Conservation (phyloP, 2,329 filamentous ascomycete genomes). For the Rhynchosporium graminicola region DNA sequence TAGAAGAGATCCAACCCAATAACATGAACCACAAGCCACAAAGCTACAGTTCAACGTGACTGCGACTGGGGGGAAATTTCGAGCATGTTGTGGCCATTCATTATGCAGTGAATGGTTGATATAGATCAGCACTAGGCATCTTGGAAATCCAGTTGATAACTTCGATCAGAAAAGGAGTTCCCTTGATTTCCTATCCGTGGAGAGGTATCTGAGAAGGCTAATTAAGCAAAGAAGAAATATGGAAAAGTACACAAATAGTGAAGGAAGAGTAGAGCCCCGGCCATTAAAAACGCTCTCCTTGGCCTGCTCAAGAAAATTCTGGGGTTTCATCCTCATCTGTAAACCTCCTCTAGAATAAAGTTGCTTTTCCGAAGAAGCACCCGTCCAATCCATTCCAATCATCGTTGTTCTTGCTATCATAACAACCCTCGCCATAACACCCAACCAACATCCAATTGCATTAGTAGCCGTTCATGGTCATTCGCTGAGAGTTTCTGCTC, state of each 20-base stretch:
- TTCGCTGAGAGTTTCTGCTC: conserved; percentile 94
- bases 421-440: conserved; percentile 29
- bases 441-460: conserved; percentile 15
- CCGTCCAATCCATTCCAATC: conserved; percentile 6
- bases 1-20: neutral
- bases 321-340: neutral
- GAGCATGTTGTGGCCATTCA: too few species aligned
- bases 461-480: conserved; percentile 99
- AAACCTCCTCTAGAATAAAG: conserved; percentile 21
- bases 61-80: too few species aligned
- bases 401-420: conserved; percentile 33
- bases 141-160: conserved; percentile 17
- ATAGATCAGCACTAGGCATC: too few species aligned
- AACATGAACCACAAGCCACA: neutral
- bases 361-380: conserved; percentile 39
- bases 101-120: too few species aligned
- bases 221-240: conserved; percentile 42
- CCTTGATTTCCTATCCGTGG: conserved; percentile 23
- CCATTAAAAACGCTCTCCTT: conserved; percentile 35
- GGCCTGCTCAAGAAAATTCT: conserved; percentile 38
- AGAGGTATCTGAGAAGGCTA: conserved; percentile 38
- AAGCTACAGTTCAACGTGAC: neutral
- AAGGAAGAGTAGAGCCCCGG: conserved; percentile 38
- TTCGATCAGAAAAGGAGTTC: conserved; percentile 38
- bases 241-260: conserved; percentile 39